A percentile compares a stretch with the other conserved stretches of the same genome.
Conservation (phyloP, 2,329 filamentous ascomycete species). For the Dendrostoma leiphaemia region DNA sequence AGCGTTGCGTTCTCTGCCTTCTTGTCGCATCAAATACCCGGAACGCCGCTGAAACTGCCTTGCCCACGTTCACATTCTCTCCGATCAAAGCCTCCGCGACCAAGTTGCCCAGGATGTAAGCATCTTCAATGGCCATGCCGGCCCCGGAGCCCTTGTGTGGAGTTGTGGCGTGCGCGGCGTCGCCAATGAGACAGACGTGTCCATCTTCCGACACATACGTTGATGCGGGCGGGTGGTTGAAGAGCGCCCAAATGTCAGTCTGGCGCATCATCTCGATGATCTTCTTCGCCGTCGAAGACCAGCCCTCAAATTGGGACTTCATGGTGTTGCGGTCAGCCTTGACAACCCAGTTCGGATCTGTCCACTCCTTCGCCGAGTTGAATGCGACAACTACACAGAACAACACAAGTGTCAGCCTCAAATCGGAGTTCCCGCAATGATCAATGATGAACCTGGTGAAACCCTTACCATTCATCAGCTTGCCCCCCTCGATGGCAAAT, state of each 20-base stretch:
- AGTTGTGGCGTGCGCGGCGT: constrained; percentile 23
- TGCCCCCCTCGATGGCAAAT: constrained; percentile 13
- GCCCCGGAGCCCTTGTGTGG: constrained; percentile 24
- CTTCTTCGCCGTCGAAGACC: constrained; percentile 28
- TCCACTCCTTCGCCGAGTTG: constrained; percentile 17
- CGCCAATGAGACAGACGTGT: constrained; percentile 18
- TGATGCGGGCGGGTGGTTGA: constrained; percentile 42
- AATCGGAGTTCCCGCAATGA: too few relatives aligned
- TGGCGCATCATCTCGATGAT: constrained; percentile 30
- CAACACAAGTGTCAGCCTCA: constrained; percentile 49
- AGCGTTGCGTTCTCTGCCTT: constrained; percentile 44
- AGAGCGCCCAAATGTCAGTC: constrained; percentile 40
- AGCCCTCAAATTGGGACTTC: constrained; percentile 31
- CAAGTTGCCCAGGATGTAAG: constrained; percentile 20
- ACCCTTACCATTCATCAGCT: constrained; percentile 21
- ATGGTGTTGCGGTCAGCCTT: constrained; percentile 9
- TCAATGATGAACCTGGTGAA: too few relatives aligned
- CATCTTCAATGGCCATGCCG: constrained; percentile 24
- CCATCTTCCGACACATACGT: constrained; percentile 31
- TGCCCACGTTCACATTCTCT: constrained; percentile 23
- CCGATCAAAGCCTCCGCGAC: constrained; percentile 15
- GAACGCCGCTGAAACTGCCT: constrained; percentile 47
- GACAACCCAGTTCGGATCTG: constrained; percentile 15
- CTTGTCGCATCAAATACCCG: constrained; percentile 39
- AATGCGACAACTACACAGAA: constrained; percentile 34